Conservation (phyloP, 2,329 filamentous ascomycete genomes). For the Parafenestella ontariensis region DNA sequence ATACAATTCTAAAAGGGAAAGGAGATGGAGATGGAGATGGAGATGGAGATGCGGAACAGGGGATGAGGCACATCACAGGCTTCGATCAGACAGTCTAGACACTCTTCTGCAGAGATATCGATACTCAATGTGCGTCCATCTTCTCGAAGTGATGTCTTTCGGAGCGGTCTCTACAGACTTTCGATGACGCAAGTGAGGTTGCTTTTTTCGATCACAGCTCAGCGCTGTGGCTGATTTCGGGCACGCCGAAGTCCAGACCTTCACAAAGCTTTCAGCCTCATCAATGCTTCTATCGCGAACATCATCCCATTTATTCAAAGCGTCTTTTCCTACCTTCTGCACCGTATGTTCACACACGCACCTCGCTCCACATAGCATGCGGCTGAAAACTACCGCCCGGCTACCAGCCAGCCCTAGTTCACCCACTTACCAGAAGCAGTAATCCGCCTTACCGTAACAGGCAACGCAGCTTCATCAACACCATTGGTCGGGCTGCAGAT, state of each 20-base stretch:
- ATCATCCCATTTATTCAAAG: neutral
- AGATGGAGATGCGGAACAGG: too few species aligned
- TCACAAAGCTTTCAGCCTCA: neutral
- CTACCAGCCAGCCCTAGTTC: neutral
- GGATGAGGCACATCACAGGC: too few species aligned
- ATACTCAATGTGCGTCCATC: too few species aligned
- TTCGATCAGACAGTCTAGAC: too few species aligned
- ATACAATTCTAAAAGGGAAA: too few species aligned
- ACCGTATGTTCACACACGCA: neutral
- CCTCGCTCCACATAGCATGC: neutral
- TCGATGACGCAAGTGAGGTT: neutral
- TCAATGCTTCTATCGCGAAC: neutral
- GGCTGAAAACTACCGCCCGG: neutral
- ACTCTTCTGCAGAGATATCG: too few species aligned
- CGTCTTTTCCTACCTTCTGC: neutral
- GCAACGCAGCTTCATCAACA: neutral
- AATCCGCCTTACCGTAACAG: neutral
- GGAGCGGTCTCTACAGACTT: neutral
- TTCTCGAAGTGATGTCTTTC: too few species aligned
- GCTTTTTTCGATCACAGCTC: neutral
- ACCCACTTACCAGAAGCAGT: neutral
- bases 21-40: neutral
- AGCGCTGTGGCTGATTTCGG: neutral
- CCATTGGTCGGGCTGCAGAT: slow-evolving; percentile 2
- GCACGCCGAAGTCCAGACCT: neutral